phyloP scores from a whole-genome alignment of 2,329 filamentous ascomycete species.

The Corynespora cassiicola region DNA sequence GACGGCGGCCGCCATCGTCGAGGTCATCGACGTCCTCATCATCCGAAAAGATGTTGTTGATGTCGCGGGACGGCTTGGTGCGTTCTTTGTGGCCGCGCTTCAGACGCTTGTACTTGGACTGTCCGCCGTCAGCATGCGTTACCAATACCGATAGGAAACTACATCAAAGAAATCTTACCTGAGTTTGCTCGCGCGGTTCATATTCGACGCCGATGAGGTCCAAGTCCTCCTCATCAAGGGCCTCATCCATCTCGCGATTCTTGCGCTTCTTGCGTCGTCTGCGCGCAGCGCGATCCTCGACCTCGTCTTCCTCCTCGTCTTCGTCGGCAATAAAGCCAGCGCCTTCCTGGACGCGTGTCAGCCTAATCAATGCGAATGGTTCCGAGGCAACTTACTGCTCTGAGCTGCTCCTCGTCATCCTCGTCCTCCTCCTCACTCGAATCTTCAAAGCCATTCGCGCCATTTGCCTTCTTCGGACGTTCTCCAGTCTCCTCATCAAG shows the following conservation, averaged over 20 bases:
- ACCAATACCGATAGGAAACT: no score
- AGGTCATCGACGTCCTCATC: constrained; percentile 79
- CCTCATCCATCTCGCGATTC: constrained; percentile 78
- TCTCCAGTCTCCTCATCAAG: constrained; percentile 39
- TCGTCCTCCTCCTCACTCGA: constrained; percentile 50
- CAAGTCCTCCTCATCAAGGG: constrained; percentile 91
- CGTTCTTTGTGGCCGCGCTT: constrained; percentile 86
- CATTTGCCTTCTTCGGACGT: constrained; percentile 33
- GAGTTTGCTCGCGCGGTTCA: constrained; percentile 69
- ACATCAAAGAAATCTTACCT: constrained; percentile 60
- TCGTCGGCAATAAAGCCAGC: constrained; percentile 98
- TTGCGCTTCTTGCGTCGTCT: constrained; percentile 80
- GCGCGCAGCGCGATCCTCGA: constrained; percentile 55
- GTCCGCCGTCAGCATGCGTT: constrained; percentile 22
- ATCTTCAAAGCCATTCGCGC: constrained; percentile 40
- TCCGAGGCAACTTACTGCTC: constrained; percentile 29
- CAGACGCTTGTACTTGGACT: constrained; percentile 95
- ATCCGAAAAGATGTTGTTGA: constrained; percentile 94
- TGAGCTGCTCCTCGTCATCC: constrained; percentile 44
- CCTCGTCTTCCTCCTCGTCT: constrained; percentile 76
- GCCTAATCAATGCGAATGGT: constrained; percentile 15
- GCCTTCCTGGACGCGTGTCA: constrained; percentile 67
- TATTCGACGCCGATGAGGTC: constrained; percentile 89
- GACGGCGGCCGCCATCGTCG: constrained; percentile 49
- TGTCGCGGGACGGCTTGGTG: constrained; percentile 67